These are phyloP conservation scores for Phragmites australis DNA, from an alignment of 176 grass and related monocot species.

Conservation along the genomic window DNA sequence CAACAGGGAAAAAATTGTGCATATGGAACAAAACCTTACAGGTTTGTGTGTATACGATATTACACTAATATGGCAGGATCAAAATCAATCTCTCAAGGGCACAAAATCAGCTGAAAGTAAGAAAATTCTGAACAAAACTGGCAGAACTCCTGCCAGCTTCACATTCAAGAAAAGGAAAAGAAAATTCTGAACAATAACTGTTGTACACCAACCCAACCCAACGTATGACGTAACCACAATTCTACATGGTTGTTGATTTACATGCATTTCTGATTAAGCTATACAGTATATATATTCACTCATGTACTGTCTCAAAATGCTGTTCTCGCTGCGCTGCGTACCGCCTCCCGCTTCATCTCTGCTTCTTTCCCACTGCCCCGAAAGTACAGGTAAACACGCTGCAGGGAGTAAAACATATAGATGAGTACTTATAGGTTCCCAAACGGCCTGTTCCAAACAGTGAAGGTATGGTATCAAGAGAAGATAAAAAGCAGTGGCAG, in stretches of 20 bases:
- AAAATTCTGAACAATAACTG: neutral
- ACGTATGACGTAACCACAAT: too few species aligned
- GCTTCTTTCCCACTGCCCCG: slow-evolving; percentile 67
- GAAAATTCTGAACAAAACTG: too few species aligned
- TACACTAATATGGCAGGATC: too few species aligned
- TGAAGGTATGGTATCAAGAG: neutral
- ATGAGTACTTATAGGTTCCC: neutral
- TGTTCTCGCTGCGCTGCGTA: slow-evolving; percentile 50
- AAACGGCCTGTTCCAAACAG: neutral
- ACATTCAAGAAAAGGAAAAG: too few species aligned
- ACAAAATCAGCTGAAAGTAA: too few species aligned
- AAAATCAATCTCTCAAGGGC: too few species aligned
- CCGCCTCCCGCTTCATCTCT: slow-evolving; percentile 54
- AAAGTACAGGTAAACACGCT: slow-evolving; percentile 68
- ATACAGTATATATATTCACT: neutral
- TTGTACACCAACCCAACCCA: neutral
- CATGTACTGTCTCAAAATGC: slow-evolving; percentile 35
- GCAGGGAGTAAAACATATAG: neutral
- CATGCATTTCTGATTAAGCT: neutral
- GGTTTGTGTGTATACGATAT: too few species aligned
- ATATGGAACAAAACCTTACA: too few species aligned
- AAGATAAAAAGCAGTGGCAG: neutral
- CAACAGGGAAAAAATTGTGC: too few species aligned
- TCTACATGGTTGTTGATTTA: neutral
- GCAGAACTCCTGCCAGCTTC: too few species aligned